phyloP scores from a whole-genome alignment of 495 filamentous ascomycete species.

The Penicillium crystallinum region DNA sequence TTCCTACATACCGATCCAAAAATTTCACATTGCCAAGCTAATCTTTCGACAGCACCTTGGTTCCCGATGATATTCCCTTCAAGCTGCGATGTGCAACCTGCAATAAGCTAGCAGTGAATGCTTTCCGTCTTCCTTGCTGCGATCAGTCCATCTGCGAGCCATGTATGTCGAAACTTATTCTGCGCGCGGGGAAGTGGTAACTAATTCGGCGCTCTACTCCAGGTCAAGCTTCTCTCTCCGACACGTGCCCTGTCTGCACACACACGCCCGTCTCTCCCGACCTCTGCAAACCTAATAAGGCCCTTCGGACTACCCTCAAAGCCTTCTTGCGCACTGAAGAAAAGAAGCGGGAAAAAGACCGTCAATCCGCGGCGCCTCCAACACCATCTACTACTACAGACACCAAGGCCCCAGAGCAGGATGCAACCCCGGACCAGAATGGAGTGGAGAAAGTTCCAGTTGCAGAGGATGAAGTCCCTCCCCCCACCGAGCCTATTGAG shows the following conservation, averaged over 20 bases:
- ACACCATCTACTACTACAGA: slow-evolving; percentile 24
- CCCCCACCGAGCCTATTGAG: not conserved
- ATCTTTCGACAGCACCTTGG: slow-evolving; percentile 55
- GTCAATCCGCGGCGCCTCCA: slow-evolving; percentile 34
- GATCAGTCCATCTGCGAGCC: slow-evolving; percentile 89
- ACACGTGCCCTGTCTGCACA: slow-evolving; percentile 87
- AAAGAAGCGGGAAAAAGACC: slow-evolving; percentile 70
- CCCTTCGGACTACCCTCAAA: slow-evolving; percentile 78
- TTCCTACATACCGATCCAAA: not conserved
- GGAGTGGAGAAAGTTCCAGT: not conserved
- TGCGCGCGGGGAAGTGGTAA: not conserved
- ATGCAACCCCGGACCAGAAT: not conserved
- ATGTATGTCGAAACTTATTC: slow-evolving; percentile 54
- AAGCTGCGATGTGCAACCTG: slow-evolving; percentile 94
- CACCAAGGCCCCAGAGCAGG: slow-evolving; percentile 12
- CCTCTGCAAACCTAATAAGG: slow-evolving; percentile 84
- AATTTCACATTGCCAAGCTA: not conserved
- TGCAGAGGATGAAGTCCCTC: slow-evolving; percentile 3
- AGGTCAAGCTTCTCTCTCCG: slow-evolving; percentile 74
- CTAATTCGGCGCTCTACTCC: not conserved
- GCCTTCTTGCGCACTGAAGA: slow-evolving; percentile 83
- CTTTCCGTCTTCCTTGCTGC: slow-evolving; percentile 88
- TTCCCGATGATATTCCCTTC: slow-evolving; percentile 81
- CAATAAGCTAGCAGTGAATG: slow-evolving; percentile 84
- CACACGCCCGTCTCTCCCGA: slow-evolving; percentile 80